phyloP scores from a whole-genome alignment of 257 asterid genomes.

The Anisodus acutangulus region DNA sequence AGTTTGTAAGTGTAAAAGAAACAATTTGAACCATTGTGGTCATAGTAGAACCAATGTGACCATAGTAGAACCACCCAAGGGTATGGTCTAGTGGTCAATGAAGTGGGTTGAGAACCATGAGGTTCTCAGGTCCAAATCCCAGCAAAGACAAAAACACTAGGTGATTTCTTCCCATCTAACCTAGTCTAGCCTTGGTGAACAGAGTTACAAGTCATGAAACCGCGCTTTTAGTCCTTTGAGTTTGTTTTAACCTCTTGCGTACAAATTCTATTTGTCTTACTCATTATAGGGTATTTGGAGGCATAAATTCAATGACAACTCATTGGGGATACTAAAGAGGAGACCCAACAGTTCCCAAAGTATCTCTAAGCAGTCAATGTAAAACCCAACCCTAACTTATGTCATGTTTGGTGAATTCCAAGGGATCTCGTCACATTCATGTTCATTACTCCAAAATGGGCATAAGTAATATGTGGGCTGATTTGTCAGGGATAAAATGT shows the following conservation, averaged over 20 bases:
- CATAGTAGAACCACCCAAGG: not conserved
- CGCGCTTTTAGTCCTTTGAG: too few species aligned
- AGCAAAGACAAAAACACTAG: too few species aligned
- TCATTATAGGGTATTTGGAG: not conserved
- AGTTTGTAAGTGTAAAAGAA: not conserved
- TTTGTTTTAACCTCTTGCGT: not conserved
- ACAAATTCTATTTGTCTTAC: not conserved
- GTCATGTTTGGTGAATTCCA: not conserved
- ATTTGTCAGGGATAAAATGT: not conserved
- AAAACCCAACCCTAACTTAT: not conserved
- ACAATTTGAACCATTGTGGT: not conserved
- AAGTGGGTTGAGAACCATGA: too few species aligned
- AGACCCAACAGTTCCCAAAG: not conserved
- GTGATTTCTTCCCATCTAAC: too few species aligned
- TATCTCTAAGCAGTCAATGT: not conserved
- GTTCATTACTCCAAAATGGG: not conserved
- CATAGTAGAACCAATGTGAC: constrained; percentile 1
- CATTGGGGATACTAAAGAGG: not conserved
- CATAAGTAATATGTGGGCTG: not conserved
- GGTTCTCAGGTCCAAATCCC: too few species aligned
- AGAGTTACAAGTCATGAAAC: not conserved
- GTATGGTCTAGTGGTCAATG: too few species aligned
- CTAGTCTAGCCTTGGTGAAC: too few species aligned
- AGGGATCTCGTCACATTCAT: not conserved
- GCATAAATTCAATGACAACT: not conserved